Conservation (phyloP, 495 filamentous ascomycete genomes). For the Hyaloscypha variabilis region DNA sequence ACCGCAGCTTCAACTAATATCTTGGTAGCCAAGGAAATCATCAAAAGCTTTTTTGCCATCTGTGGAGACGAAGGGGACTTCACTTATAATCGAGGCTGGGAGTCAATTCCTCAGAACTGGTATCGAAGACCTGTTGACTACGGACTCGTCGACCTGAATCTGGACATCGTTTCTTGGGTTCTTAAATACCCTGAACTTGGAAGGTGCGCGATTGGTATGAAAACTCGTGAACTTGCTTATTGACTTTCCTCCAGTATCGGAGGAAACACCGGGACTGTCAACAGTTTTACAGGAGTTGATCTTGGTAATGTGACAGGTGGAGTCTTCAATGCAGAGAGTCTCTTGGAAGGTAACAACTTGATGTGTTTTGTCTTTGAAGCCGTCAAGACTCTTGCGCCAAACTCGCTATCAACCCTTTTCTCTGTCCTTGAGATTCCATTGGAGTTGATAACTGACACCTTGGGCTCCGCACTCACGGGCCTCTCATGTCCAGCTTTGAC, state of each 20-base stretch:
- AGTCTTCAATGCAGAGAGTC: slow-evolving; percentile 40
- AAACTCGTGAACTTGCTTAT: slow-evolving; percentile 6
- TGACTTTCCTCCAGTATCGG: slow-evolving; percentile 42
- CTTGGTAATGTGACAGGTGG: slow-evolving; percentile 50
- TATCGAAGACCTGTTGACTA: slow-evolving; percentile 52
- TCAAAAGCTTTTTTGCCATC: slow-evolving; percentile 48
- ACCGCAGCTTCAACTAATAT: slow-evolving; percentile 21
- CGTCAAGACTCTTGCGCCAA: slow-evolving; percentile 44
- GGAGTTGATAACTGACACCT: slow-evolving; percentile 30
- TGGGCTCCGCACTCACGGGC: slow-evolving; percentile 24
- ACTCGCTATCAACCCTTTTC: slow-evolving; percentile 40
- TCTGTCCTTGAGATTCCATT: slow-evolving; percentile 4
- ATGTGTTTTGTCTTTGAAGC: slow-evolving; percentile 49
- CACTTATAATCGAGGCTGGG: slow-evolving; percentile 48
- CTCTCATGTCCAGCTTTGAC: slow-evolving; percentile 41
- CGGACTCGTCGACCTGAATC: slow-evolving; percentile 38
- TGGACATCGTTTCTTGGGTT: slow-evolving; percentile 45
- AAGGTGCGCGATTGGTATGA: neutral
- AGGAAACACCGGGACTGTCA: slow-evolving; percentile 55
- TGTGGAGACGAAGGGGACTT: slow-evolving; percentile 38
- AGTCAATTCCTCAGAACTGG: slow-evolving; percentile 62
- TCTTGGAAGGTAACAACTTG: slow-evolving; percentile 49
- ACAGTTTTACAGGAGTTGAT: slow-evolving; percentile 57
- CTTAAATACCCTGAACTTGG: slow-evolving; percentile 39
- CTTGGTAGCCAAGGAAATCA: slow-evolving; percentile 39